Evolutionary conservation across 108 stramenopile genomes (phyloP).

Genomic region (Fragilariopsis cylindrus): DNA sequence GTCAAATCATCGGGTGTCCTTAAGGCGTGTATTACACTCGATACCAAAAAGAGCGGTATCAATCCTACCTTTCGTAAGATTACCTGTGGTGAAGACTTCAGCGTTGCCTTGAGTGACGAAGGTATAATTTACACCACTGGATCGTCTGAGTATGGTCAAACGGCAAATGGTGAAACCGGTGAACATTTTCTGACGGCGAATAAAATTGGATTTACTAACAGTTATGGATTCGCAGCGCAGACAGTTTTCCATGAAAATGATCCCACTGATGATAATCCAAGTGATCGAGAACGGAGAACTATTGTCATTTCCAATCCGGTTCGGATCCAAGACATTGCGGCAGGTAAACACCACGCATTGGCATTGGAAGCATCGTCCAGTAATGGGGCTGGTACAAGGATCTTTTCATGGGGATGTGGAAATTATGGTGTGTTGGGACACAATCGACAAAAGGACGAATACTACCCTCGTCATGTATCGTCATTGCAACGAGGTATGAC

Average conservation of each 20-base stretch:
- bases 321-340: slow-evolving; percentile 59
- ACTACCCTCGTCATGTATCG: slow-evolving; percentile 67
- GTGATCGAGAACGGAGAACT: slow-evolving; percentile 32
- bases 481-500: slow-evolving; percentile 51
- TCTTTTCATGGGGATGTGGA: slow-evolving; percentile 86
- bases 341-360: slow-evolving; percentile 82
- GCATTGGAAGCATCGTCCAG: slow-evolving; percentile 71
- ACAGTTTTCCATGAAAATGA: slow-evolving; percentile 62
- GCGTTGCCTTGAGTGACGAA: slow-evolving; percentile 66
- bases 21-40: slow-evolving; percentile 17
- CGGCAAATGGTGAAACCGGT: slow-evolving; percentile 89
- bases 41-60: background rate
- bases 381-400: slow-evolving; percentile 41
- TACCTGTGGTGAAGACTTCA: slow-evolving; percentile 86
- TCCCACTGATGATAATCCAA: slow-evolving; percentile 38
- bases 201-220: slow-evolving; percentile 76
- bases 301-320: slow-evolving; percentile 48
- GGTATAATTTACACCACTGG: slow-evolving; percentile 82
- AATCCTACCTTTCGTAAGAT: slow-evolving; percentile 38
- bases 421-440: slow-evolving; percentile 89
- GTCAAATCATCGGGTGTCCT: slow-evolving; percentile 30
- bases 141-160: slow-evolving; percentile 78
- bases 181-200: slow-evolving; percentile 85
- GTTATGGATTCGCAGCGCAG: slow-evolving; percentile 58
- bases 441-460: slow-evolving; percentile 80